These are phyloP conservation scores for Claviceps sp. DNA, from an alignment of 2,329 filamentous ascomycete species.

Conservation along the genomic window DNA sequence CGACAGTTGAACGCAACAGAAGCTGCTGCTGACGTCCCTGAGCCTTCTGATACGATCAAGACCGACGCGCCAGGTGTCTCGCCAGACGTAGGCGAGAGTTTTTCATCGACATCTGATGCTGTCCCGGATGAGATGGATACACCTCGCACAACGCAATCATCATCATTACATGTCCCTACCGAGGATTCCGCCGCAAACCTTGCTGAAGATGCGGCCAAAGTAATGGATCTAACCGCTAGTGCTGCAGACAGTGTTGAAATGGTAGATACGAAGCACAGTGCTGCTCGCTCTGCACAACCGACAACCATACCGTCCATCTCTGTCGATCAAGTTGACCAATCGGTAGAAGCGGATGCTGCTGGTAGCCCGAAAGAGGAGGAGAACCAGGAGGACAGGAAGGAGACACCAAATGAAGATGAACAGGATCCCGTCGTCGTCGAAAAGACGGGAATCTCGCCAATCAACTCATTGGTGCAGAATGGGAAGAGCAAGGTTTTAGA, in stretches of 20 bases:
- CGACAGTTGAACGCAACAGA: not conserved
- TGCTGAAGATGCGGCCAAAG: not conserved
- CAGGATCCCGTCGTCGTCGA: not conserved
- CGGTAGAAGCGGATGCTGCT: not conserved
- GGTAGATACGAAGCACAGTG: not conserved
- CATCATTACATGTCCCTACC: not conserved
- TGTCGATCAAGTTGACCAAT: constrained; percentile 1
- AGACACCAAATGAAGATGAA: not conserved
- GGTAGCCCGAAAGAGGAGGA: not conserved
- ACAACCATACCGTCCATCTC: constrained; percentile 2
- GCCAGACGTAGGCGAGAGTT: not conserved
- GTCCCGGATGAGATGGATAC: not conserved
- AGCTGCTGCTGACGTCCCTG: not conserved
- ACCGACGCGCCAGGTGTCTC: not conserved
- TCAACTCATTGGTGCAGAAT: not conserved
- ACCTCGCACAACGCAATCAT: not conserved
- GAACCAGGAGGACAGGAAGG: not conserved
- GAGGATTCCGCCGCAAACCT: not conserved
- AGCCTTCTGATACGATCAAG: not conserved
- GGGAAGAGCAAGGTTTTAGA: not conserved
- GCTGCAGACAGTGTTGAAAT: not conserved
- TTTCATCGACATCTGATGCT: not conserved
- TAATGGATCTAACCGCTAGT: not conserved
- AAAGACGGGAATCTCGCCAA: not conserved
- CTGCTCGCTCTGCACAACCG: not conserved